Percentiles rank a stretch among this genome's conserved stretches.
Conservation (phyloP, 331 rosid genomes). For the Stylosanthes scabra region DNA sequence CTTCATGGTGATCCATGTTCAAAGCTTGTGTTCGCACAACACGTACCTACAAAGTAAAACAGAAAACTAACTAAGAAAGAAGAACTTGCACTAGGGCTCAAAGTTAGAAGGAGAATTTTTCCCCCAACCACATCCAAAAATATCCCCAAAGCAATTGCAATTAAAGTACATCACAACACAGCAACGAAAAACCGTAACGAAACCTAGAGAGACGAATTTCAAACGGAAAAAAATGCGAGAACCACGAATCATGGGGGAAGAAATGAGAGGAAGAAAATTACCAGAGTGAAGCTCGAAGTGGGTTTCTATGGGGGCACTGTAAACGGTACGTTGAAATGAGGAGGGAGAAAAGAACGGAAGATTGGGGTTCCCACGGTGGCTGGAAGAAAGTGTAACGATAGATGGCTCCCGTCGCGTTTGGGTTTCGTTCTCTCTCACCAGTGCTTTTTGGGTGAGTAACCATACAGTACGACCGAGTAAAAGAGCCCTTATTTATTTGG, state of each 20-base stretch:
- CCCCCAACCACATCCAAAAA: neutral
- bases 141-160: conserved; percentile 8
- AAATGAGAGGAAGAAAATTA: neutral
- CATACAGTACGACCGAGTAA: neutral
- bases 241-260: neutral
- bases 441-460: neutral
- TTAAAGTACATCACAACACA: neutral
- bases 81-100: conserved; percentile 33
- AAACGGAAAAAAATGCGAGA: neutral
- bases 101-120: neutral
- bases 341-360: neutral
- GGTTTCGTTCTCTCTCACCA: conserved; percentile 3
- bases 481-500: neutral
- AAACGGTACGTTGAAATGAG: neutral
- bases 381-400: neutral
- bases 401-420: neutral
- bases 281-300: neutral
- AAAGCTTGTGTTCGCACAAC: conserved; percentile 30
- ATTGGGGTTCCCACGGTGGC: neutral
- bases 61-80: neutral
- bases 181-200: neutral
- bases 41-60: conserved; percentile 34
- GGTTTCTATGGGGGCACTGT: neutral
- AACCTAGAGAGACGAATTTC: neutral
- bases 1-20: conserved; percentile 83